Conservation (phyloP, 2,329 filamentous ascomycete species). For the Fusarium circinatum region DNA sequence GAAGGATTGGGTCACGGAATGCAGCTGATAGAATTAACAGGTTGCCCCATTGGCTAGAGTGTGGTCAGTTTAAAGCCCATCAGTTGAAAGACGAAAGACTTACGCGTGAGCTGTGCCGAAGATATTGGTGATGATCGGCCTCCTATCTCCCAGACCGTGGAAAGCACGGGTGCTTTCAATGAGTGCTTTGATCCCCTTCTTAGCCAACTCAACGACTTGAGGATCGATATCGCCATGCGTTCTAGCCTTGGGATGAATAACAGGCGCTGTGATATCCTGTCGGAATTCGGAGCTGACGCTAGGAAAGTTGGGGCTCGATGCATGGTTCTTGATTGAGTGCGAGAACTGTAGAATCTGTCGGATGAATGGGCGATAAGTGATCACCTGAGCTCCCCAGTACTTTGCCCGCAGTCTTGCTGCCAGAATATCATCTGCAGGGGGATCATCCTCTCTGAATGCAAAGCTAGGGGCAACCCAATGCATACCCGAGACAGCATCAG, state of each 20-base stretch:
- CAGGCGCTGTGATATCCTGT: conserved; percentile 50
- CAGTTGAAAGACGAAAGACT: conserved; percentile 53
- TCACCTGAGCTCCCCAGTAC: conserved; percentile 91
- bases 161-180: conserved; percentile 89
- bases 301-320: conserved; percentile 48
- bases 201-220: conserved; percentile 64
- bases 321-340: conserved; percentile 50
- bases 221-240: conserved; percentile 54
- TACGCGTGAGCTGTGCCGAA: conserved; percentile 97
- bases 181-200: conserved; percentile 75
- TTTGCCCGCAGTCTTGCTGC: conserved; percentile 88
- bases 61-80: conserved; percentile 19
- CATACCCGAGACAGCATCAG: conserved; percentile 55
- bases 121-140: conserved; percentile 91
- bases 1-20: conserved; percentile 73
- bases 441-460: conserved; percentile 72
- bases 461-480: conserved; percentile 62
- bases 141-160: conserved; percentile 67
- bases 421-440: conserved; percentile 80
- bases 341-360: conserved; percentile 65
- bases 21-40: conserved; percentile 89
- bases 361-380: conserved; percentile 85
- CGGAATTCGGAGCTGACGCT: conserved; percentile 49
- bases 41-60: conserved; percentile 90
- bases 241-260: conserved; percentile 51